phyloP scores from a whole-genome alignment of 139 green algal genomes.

The Tetraselmis striata region DNA sequence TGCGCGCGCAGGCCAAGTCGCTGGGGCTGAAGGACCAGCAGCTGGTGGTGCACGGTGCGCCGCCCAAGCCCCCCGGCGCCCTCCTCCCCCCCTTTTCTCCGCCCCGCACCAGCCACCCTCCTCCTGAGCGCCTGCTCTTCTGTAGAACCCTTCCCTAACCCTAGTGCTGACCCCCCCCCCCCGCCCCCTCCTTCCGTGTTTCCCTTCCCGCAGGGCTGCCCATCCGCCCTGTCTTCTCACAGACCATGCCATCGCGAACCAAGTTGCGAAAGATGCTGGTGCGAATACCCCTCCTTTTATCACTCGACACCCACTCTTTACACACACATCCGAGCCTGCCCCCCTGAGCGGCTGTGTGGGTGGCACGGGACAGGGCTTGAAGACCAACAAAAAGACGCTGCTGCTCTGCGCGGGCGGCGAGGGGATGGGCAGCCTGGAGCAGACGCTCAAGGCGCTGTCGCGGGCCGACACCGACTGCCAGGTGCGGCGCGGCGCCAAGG shows the following conservation, averaged over 20 bases:
- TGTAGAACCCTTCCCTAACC: too few species aligned
- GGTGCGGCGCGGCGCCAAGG: too few species aligned
- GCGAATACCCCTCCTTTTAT: conserved; percentile 2
- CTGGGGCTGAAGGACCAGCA: conserved; percentile 41
- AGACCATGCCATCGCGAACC: conserved; percentile 38
- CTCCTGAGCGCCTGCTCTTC: too few species aligned
- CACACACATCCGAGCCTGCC: too few species aligned
- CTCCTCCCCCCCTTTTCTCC: background rate
- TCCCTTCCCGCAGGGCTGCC: conserved; percentile 58
- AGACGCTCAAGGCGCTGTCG: conserved; percentile 74
- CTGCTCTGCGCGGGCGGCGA: conserved; percentile 87
- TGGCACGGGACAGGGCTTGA: conserved; percentile 48
- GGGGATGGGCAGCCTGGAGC: conserved; percentile 91
- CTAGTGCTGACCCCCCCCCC: too few species aligned
- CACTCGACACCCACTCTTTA: too few species aligned
- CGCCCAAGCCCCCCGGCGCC: too few species aligned
- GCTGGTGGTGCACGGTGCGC: conserved; percentile 18
- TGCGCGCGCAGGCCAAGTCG: conserved; percentile 28
- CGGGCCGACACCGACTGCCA: conserved; percentile 36
- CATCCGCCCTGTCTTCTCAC: conserved; percentile 86
- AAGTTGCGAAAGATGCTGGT: conserved; percentile 37
- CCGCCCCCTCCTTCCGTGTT: background rate
- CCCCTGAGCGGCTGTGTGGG: too few species aligned
- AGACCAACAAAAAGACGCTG: conserved; percentile 41
- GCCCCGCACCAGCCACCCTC: background rate